A percentile compares a stretch with the other conserved stretches of the same genome.
Evolutionary conservation across 371 early-diverging fungal species (phyloP).

Genomic region (Saksenaea vasiformis): DNA sequence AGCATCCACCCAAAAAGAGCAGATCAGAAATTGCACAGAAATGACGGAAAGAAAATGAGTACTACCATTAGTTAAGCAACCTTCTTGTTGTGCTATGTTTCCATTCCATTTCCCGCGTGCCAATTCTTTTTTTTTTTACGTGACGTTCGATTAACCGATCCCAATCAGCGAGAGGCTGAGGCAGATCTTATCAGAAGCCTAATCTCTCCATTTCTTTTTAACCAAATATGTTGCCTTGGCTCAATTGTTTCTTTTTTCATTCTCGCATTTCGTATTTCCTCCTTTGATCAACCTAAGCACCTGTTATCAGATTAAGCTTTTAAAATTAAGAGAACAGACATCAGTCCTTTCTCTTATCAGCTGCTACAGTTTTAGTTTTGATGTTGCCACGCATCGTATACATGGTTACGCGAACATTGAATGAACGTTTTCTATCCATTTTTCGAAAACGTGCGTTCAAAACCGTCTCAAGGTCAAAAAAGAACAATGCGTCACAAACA

Average conservation of each 20-base stretch:
- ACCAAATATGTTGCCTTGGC: background rate
- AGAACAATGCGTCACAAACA: background rate
- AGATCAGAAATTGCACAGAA: background rate
- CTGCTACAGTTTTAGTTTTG: no score
- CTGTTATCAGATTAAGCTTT: constrained; percentile 52
- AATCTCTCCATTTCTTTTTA: no score
- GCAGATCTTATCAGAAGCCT: constrained; percentile 58
- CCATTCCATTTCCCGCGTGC: background rate
- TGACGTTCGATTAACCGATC: constrained; percentile 52
- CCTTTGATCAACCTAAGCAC: constrained; percentile 60
- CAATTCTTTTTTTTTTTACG: constrained; percentile 16
- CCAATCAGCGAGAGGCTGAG: constrained; percentile 59
- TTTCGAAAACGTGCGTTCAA: constrained; percentile 21
- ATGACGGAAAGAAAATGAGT: background rate
- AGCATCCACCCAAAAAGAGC: background rate
- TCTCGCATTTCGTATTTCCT: constrained; percentile 55
- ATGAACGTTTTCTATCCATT: no score
- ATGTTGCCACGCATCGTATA: no score
- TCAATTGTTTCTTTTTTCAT: constrained; percentile 18
- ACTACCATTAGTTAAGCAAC: background rate
- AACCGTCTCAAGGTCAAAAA: constrained; percentile 28
- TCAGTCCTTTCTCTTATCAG: background rate
- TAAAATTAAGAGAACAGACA: constrained; percentile 31
- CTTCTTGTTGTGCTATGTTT: background rate
- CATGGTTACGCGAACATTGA: no score